phyloP scores from a whole-genome alignment of 352 stramenopile genomes.

The Pythium aquatile region DNA sequence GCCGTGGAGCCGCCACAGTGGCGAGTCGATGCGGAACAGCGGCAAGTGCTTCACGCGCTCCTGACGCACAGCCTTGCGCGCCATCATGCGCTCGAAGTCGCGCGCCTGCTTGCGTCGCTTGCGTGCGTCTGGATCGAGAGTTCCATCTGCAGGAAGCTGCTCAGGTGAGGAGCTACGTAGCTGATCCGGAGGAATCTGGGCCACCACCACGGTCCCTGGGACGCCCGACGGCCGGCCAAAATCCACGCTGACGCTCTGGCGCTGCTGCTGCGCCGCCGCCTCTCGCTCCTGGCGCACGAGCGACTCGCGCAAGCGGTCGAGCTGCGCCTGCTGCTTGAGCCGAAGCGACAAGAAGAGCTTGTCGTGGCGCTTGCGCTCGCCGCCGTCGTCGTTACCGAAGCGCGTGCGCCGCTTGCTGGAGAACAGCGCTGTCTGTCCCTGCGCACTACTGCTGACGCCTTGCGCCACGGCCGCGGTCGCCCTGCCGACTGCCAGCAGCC shows the following conservation, averaged over 20 bases:
- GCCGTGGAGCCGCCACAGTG: constrained; percentile 44
- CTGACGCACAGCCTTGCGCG: constrained; percentile 48
- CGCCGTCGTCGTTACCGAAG: constrained; percentile 8
- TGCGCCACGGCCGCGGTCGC: neutral
- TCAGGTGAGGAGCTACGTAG: neutral
- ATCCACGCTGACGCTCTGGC: neutral
- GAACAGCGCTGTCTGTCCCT: constrained; percentile 10
- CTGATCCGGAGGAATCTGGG: neutral
- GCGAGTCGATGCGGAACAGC: constrained; percentile 62
- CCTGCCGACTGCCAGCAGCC: neutral
- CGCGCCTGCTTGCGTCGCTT: constrained; percentile 23
- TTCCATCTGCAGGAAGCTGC: neutral
- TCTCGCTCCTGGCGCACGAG: constrained; percentile 25
- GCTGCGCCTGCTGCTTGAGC: constrained; percentile 33
- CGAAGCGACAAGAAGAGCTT: constrained; percentile 34
- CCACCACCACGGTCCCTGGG: no score
- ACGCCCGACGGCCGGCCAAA: neutral
- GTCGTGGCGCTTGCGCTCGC: constrained; percentile 23
- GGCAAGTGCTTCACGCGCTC: constrained; percentile 61
- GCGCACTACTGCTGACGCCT: neutral
- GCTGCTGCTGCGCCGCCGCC: constrained; percentile 6
- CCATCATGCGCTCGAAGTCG: constrained; percentile 56
- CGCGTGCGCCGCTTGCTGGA: constrained; percentile 34
- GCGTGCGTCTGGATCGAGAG: neutral
- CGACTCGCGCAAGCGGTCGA: constrained; percentile 24